Conservation (phyloP, 768 basidiomycete genomes). For the Pleurotus sapidus region DNA sequence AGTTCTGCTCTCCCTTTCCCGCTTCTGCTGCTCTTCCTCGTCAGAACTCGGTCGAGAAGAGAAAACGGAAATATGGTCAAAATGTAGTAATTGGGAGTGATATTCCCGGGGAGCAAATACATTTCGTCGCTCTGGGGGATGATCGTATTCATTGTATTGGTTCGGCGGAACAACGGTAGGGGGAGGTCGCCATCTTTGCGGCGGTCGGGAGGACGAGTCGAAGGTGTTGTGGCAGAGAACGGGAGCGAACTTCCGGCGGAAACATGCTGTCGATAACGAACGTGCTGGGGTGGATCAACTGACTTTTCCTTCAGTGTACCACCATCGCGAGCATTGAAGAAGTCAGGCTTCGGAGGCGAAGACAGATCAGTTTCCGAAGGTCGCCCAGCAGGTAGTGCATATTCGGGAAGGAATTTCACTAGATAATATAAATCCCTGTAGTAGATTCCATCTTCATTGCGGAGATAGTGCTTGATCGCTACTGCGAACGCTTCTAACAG, state of each 20-base stretch:
- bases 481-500: conserved; percentile 64
- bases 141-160: conserved; percentile 24
- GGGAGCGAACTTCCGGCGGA: background rate
- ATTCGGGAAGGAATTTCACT: conserved; percentile 71
- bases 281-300: conserved; percentile 7
- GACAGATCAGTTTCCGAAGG: conserved; percentile 32
- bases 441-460: conserved; percentile 54
- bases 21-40: conserved; percentile 54
- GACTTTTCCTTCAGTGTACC: background rate
- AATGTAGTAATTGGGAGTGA: conserved; percentile 57
- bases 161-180: conserved; percentile 1
- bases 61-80: conserved; percentile 75
- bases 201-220: background rate
- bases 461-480: conserved; percentile 67
- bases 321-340: background rate
- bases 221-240: conserved; percentile 3
- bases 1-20: conserved; percentile 51
- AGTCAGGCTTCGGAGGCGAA: background rate
- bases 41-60: conserved; percentile 44
- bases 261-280: background rate
- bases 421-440: conserved; percentile 62
- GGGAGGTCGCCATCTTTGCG: background rate
- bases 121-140: conserved; percentile 40
- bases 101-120: conserved; percentile 47
- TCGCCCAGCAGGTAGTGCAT: conserved; percentile 51